phyloP scores from a whole-genome alignment of 148 eudicot genomes.

The Cornus controversa region DNA sequence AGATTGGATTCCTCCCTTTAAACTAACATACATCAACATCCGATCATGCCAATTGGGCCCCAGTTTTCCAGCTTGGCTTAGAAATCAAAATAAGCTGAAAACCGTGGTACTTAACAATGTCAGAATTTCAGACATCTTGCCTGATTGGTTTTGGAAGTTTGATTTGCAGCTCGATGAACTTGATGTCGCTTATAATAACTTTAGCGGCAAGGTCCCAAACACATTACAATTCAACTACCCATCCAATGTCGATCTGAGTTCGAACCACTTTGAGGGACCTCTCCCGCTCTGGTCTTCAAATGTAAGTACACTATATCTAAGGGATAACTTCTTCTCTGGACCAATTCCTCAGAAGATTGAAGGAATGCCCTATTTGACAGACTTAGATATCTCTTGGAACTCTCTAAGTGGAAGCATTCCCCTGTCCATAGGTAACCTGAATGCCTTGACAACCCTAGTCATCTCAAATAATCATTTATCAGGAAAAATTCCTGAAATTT shows the following conservation, averaged over 20 bases:
- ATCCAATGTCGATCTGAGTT: slow-evolving; percentile 16
- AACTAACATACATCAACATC: slow-evolving; percentile 6
- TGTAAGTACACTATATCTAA: slow-evolving; percentile 13
- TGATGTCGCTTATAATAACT: slow-evolving; percentile 14
- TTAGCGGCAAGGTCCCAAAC: slow-evolving; percentile 24
- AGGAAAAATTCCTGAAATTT: slow-evolving; percentile 23
- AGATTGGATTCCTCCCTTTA: slow-evolving; percentile 23
- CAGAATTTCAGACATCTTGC: slow-evolving; percentile 11
- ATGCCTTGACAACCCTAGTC: background rate
- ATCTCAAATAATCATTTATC: slow-evolving; percentile 13
- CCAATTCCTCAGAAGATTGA: slow-evolving; percentile 6
- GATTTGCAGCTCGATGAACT: slow-evolving; percentile 11
- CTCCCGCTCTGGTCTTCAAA: slow-evolving; percentile 21
- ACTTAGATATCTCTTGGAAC: slow-evolving; percentile 17
- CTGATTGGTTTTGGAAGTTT: slow-evolving; percentile 27
- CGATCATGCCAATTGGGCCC: slow-evolving; percentile 23
- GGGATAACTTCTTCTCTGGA: slow-evolving; percentile 21
- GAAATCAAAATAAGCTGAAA: slow-evolving; percentile 8
- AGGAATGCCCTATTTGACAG: slow-evolving; percentile 7
- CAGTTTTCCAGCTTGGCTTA: slow-evolving; percentile 20
- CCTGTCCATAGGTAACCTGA: slow-evolving; percentile 10
- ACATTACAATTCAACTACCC: background rate
- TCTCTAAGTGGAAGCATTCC: slow-evolving; percentile 18
- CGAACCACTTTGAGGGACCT: slow-evolving; percentile 22
- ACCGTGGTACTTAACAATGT: slow-evolving; percentile 7